phyloP scores from a whole-genome alignment of 495 filamentous ascomycete genomes.

The Talaromyces liani region DNA sequence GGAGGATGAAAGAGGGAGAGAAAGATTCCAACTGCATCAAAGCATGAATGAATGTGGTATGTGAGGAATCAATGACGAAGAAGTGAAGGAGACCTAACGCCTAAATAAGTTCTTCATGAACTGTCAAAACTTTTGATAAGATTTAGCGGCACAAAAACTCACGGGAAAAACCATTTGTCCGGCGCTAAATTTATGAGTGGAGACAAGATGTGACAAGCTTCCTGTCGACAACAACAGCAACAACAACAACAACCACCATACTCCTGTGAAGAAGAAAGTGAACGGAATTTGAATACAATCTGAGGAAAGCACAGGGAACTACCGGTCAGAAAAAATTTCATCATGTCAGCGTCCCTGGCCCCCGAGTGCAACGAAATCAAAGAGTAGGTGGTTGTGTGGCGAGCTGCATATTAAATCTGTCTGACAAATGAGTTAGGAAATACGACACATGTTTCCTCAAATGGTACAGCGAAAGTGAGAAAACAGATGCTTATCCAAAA shows the following conservation, averaged over 20 bases:
- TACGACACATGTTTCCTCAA: slow-evolving; percentile 93
- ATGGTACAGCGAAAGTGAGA: slow-evolving; percentile 89
- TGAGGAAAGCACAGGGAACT: background rate
- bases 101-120: background rate
- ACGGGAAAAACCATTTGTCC: background rate
- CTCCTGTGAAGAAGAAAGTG: background rate
- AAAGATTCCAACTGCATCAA: slow-evolving; percentile 5
- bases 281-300: background rate
- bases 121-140: background rate
- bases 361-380: slow-evolving; percentile 82
- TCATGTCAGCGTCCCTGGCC: slow-evolving; percentile 52
- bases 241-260: background rate
- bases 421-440: slow-evolving; percentile 39
- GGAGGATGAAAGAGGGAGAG: background rate
- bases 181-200: background rate
- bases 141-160: background rate
- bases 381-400: slow-evolving; percentile 47
- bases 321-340: slow-evolving; percentile 8
- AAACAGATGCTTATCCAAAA: background rate
- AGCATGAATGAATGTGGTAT: slow-evolving; percentile 15
- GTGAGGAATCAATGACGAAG: slow-evolving; percentile 11
- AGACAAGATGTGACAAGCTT: background rate
- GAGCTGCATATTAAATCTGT: background rate
- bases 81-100: background rate
- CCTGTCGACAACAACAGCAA: too few relatives aligned